Conservation (phyloP, 495 filamentous ascomycete species). For the Daldinia childiae region DNA sequence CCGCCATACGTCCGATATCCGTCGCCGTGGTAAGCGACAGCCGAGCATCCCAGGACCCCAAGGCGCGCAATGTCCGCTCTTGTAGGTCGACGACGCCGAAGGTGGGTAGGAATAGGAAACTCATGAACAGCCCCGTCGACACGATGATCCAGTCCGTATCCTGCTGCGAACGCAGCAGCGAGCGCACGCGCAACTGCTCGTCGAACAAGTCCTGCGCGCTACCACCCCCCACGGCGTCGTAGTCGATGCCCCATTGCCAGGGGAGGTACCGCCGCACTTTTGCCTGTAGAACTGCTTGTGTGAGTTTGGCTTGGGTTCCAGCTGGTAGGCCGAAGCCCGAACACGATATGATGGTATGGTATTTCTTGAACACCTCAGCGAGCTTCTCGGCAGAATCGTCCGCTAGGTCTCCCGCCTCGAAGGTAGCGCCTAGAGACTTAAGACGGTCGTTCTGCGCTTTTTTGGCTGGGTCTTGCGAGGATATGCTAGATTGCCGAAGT, state of each 20-base stretch:
- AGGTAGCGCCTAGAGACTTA: slow-evolving; percentile 46
- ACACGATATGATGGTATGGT: slow-evolving; percentile 63
- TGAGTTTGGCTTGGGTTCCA: slow-evolving; percentile 62
- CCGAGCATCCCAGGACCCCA: slow-evolving; percentile 65
- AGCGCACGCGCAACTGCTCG: slow-evolving; percentile 67
- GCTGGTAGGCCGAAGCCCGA: slow-evolving; percentile 62
- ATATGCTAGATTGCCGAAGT: slow-evolving; percentile 58
- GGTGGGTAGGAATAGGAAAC: slow-evolving; percentile 65
- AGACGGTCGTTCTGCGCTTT: slow-evolving; percentile 44
- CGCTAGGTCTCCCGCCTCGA: slow-evolving; percentile 61
- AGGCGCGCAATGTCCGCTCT: slow-evolving; percentile 53
- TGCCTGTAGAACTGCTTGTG: slow-evolving; percentile 60
- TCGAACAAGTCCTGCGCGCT: slow-evolving; percentile 67
- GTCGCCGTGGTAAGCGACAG: slow-evolving; percentile 65
- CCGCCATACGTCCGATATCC: slow-evolving; percentile 68
- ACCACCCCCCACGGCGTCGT: slow-evolving; percentile 65
- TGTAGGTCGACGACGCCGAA: slow-evolving; percentile 65
- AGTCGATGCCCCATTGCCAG: slow-evolving; percentile 75
- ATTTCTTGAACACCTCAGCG: slow-evolving; percentile 54
- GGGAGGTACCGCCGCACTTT: slow-evolving; percentile 61
- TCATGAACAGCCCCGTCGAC: slow-evolving; percentile 71
- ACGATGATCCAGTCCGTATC: slow-evolving; percentile 65
- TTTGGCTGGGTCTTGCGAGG: slow-evolving; percentile 45
- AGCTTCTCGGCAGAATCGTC: slow-evolving; percentile 51
- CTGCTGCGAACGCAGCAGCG: slow-evolving; percentile 58